phyloP scores from a whole-genome alignment of 1,284 basidiomycete species.

The Malassezia japonica region DNA sequence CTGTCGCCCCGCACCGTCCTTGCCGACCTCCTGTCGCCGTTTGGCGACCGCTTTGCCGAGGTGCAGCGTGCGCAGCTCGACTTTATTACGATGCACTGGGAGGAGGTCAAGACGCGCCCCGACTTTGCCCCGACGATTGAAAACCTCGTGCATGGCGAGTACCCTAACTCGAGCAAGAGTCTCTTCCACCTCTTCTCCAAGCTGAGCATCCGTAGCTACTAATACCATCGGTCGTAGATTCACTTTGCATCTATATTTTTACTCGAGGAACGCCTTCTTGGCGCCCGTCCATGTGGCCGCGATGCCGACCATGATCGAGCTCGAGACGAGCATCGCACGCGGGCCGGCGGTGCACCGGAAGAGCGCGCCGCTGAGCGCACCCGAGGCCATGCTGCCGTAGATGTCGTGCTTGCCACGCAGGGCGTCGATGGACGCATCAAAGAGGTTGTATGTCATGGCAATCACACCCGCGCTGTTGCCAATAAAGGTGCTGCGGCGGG shows the following conservation, averaged over 20 bases:
- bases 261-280: slow-evolving; percentile 52
- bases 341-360: slow-evolving; percentile 93
- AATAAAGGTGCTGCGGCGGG: slow-evolving; percentile 88
- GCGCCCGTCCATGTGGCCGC: slow-evolving; percentile 85
- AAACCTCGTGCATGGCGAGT: slow-evolving; percentile 25
- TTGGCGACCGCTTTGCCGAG: slow-evolving; percentile 33
- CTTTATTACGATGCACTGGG: slow-evolving; percentile 28
- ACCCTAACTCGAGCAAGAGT: slow-evolving; percentile 25
- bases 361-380: slow-evolving; percentile 76
- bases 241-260: background rate
- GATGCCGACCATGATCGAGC: slow-evolving; percentile 72
- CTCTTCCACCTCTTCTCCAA: slow-evolving; percentile 33
- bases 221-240: background rate
- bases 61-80: slow-evolving; percentile 32
- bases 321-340: slow-evolving; percentile 75
- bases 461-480: slow-evolving; percentile 97
- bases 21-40: slow-evolving; percentile 27
- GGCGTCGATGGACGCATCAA: slow-evolving; percentile 86
- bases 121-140: slow-evolving; percentile 28
- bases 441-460: slow-evolving; percentile 88
- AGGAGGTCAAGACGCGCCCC: slow-evolving; percentile 28
- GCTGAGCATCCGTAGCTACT: slow-evolving; percentile 13
- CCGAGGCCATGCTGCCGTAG: slow-evolving; percentile 80
- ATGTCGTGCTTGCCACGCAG: slow-evolving; percentile 84
- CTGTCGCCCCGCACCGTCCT: slow-evolving; percentile 26